A percentile compares a stretch with the other conserved stretches of the same genome.
Conservation (phyloP, 345 rosid genomes). For the Moricandia arvensis region DNA sequence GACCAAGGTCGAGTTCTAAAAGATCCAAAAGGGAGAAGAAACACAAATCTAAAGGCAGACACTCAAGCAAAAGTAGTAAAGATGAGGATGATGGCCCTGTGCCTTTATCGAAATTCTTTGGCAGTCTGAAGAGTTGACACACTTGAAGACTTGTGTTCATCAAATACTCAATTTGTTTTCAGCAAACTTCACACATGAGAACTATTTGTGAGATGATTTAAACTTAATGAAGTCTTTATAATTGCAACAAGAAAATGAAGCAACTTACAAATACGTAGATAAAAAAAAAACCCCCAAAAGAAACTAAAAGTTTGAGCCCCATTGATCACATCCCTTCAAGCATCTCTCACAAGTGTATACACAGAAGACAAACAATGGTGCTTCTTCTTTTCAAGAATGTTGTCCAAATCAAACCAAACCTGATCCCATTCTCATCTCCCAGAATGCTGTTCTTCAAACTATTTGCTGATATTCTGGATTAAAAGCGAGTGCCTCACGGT, state of each 20-base stretch:
- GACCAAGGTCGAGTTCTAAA: constrained; percentile 77
- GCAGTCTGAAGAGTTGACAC: constrained; percentile 40
- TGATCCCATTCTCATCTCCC: not conserved
- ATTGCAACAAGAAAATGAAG: constrained; percentile 25
- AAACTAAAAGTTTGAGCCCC: constrained; percentile 20
- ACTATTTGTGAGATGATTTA: constrained; percentile 19
- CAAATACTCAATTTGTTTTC: not conserved
- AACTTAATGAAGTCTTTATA: constrained; percentile 3
- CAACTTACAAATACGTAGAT: constrained; percentile 22
- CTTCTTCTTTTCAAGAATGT: constrained; percentile 22
- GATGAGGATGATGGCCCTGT: constrained; percentile 74
- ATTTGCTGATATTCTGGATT: constrained; percentile 78
- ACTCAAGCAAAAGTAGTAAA: constrained; percentile 42
- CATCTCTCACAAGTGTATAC: constrained; percentile 35
- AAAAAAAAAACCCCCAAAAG: constrained; percentile 4
- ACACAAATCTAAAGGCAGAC: constrained; percentile 63
- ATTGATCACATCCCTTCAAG: constrained; percentile 16
- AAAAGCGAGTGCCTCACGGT: constrained; percentile 93
- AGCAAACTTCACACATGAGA: not conserved
- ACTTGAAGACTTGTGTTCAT: not conserved
- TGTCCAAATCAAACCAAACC: constrained; percentile 24
- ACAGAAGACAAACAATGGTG: constrained; percentile 32
- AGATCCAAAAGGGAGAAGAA: constrained; percentile 69
- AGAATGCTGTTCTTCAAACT: constrained; percentile 22
- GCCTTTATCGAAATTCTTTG: constrained; percentile 90